A percentile compares a stretch with the other conserved stretches of the same genome.
Evolutionary conservation across 2,329 filamentous ascomycete genomes (phyloP).

Genomic region (Ophiocordyceps australis): DNA sequence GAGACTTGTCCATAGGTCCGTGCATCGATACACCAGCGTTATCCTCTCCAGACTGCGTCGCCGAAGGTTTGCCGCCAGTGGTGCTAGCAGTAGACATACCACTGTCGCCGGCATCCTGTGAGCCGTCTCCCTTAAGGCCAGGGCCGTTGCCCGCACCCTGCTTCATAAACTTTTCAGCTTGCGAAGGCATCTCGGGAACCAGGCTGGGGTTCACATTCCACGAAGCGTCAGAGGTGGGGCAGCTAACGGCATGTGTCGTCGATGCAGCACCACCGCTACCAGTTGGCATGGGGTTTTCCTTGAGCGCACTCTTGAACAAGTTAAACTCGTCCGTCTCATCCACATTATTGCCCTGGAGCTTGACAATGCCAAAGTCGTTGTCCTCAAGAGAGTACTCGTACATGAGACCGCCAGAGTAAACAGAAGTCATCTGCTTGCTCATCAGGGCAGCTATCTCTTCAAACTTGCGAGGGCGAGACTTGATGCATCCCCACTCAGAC

Average conservation of each 20-base stretch:
- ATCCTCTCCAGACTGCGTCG: slow-evolving; percentile 10
- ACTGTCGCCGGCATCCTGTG: slow-evolving; percentile 29
- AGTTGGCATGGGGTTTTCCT: slow-evolving; percentile 27
- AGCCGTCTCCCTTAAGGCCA: slow-evolving; percentile 32
- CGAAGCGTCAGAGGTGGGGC: slow-evolving; percentile 26
- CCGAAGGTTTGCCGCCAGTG: slow-evolving; percentile 13
- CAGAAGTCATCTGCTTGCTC: slow-evolving; percentile 60
- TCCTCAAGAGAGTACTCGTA: slow-evolving; percentile 83
- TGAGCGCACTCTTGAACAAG: slow-evolving; percentile 28
- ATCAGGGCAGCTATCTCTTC: slow-evolving; percentile 67
- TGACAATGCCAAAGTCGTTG: slow-evolving; percentile 66
- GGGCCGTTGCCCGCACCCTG: slow-evolving; percentile 33
- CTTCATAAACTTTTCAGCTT: slow-evolving; percentile 33
- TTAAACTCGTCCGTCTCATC: slow-evolving; percentile 37
- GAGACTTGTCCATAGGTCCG: slow-evolving; percentile 9
- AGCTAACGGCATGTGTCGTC: slow-evolving; percentile 25
- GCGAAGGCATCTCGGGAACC: slow-evolving; percentile 31
- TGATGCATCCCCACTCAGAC: slow-evolving; percentile 84
- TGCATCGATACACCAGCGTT: slow-evolving; percentile 12
- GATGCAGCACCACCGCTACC: slow-evolving; percentile 29
- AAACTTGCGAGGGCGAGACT: slow-evolving; percentile 59
- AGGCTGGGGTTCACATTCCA: slow-evolving; percentile 32
- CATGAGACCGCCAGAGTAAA: slow-evolving; percentile 91
- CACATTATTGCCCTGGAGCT: slow-evolving; percentile 36
- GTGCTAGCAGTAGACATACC: slow-evolving; percentile 25